Base-by-base conservation (phyloP, 176 grass and related monocot genomes). In the Secale cereale region DNA sequence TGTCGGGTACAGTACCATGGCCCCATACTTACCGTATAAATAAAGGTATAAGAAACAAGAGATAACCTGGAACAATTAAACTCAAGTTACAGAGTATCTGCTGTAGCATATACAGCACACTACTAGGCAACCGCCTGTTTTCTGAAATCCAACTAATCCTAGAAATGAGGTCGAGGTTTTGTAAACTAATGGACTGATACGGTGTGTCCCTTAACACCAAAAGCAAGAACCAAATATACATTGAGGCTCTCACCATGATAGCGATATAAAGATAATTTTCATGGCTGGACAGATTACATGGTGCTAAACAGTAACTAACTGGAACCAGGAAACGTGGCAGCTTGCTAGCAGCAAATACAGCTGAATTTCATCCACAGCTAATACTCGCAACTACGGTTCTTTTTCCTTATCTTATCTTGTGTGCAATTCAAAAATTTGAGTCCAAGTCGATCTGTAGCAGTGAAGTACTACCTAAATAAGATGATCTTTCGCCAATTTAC, bases 341-440 rank as follows among this genome's bases (percentile, higher is more conserved):
- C 23, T 66, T 65, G 29, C 68, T 29, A 7, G 20, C 45, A 43
- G 27, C 25, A 65, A 59, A 75, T 61, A 75, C 8, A 83, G 48
- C 59, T 83, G 61, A 35, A 83, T 83, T 86, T 79, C 43, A 10
- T 22, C 32, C 0, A 8, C 43, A 36, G 5, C n/a, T 83, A 74
- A 15, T 74, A 46, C 13, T 10, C 43, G 36, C 0, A 72, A 8
- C 15, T 26, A 46, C n/a, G 36, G 23, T 41, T 28, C 0, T 13
- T 14, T 74, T 46, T 70, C 16, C n/a, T 27, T 43, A 50, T 50
- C n/a, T 27, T 43, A 50, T 50, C 46, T 17, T 17, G 46, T 52
- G 48, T 52, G 48, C 48, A 7, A 52, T 52, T 52, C 5, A 19
- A 52, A 7, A 7, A 33, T 35, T 33, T 35, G 65, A 48, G 41